Base-by-base conservation (phyloP, 345 rosid species). In the Lepidium sativum region DNA sequence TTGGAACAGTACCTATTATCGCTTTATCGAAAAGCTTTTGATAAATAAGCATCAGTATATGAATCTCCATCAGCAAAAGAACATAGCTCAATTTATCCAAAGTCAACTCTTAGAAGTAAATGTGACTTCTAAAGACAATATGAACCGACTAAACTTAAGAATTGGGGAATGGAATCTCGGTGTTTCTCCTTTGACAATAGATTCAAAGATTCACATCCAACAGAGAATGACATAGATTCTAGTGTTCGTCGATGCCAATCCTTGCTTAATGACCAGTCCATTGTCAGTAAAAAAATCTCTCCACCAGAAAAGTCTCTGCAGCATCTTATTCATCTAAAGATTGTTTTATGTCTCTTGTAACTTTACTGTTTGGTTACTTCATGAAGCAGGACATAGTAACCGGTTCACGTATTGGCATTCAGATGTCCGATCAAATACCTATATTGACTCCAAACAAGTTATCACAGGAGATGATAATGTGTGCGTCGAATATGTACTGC, bases 391-490 rank as follows among this genome's bases (percentile, higher is more conserved):
- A 78, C 71, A 80, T 85, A 14, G 83, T 79, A 56, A 84, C 74
- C 50, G 70, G 79, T 44, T 54, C 97, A 12, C 82, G 77, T 64
- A 51, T 86, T 38, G 98, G 97, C 3, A 83, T 94, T 45, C 72
- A 76, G 20, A 80, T 87, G 32, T 84, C 91, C 5, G 97, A 89
- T 65, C 98, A 92, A 55, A 78, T 89, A 63, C 80, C 81, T 23
- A 47, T 4, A 21, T 85, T 84, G 78, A 81, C 88, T 32, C 91
- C 98, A 29, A 89, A 86, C 86, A 84, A 82, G 80, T 80, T 92
- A 54, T 83, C 97, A n/a, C 91, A 89, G 77, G 96, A 87, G 54
- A 92, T 92, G 97, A 57, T 92, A 55, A 87, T 81, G 80, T 87
- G 91, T 81, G 84, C 80, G 84, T 81, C 97, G 15, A 74, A 83